These are phyloP conservation scores for Aspergillus carbonarius DNA, from an alignment of 2,329 filamentous ascomycete species.

Conservation along the genomic window DNA sequence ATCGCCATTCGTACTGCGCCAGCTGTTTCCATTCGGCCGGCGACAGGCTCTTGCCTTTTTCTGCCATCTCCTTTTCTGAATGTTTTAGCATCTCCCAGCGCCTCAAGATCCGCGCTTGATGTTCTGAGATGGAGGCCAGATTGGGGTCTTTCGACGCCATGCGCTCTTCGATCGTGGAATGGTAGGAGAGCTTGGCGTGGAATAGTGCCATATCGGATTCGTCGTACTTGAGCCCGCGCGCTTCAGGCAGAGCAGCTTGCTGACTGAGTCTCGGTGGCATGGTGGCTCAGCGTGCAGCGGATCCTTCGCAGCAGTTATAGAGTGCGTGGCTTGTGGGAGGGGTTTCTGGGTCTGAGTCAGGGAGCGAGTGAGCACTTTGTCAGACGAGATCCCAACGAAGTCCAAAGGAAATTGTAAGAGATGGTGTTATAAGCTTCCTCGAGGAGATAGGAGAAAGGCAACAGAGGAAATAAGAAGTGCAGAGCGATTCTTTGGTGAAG, in stretches of 20 bases:
- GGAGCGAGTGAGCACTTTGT: background rate
- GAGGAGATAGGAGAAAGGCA: background rate
- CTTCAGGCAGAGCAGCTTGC: constrained; percentile 30
- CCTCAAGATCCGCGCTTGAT: constrained; percentile 35
- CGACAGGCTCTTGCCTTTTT: constrained; percentile 31
- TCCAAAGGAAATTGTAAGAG: background rate
- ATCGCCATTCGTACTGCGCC: constrained; percentile 37
- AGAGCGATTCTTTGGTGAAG: background rate
- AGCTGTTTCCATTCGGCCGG: constrained; percentile 33
- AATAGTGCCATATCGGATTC: constrained; percentile 41
- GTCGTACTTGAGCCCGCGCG: constrained; percentile 35
- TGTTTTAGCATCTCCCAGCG: constrained; percentile 38
- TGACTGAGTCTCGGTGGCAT: constrained; percentile 28
- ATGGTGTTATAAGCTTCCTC: background rate
- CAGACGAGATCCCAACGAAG: background rate
- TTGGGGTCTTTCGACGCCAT: constrained; percentile 34
- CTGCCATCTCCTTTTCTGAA: constrained; percentile 33
- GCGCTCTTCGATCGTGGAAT: constrained; percentile 36
- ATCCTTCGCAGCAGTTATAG: background rate
- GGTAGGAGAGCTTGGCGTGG: constrained; percentile 36
- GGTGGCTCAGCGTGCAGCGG: background rate
- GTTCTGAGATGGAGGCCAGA: constrained; percentile 33
- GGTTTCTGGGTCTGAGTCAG: background rate
- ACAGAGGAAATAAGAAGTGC: background rate
- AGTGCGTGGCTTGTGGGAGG: background rate